Percentiles rank a stretch among this genome's conserved stretches.
Conservation (phyloP, 208 protist genomes). For the Angomonas deanei region DNA sequence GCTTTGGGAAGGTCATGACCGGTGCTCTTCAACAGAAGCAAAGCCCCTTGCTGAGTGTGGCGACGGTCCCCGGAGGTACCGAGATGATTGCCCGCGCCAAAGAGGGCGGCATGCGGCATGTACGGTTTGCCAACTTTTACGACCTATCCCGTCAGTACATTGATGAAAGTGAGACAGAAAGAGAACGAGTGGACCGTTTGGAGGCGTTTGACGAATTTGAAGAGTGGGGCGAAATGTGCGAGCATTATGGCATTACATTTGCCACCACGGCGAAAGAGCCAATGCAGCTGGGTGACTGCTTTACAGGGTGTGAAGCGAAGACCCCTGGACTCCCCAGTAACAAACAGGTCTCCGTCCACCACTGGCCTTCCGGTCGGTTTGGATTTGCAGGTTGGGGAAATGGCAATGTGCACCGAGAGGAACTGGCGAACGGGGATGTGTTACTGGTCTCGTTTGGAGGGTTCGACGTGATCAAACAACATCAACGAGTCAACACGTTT, state of each 20-base stretch:
- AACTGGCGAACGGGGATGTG: slow-evolving; percentile 17
- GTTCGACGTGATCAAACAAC: slow-evolving; percentile 43
- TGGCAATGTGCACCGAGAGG: slow-evolving; percentile 41
- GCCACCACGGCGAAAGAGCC: too few relatives aligned
- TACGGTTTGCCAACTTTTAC: slow-evolving; percentile 77
- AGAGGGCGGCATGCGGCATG: slow-evolving; percentile 41
- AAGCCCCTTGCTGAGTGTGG: slow-evolving; percentile 72
- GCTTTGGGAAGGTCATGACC: slow-evolving; percentile 81
- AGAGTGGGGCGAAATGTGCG: slow-evolving; percentile 90
- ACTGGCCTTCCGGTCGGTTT: slow-evolving; percentile 75
- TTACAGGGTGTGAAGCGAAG: too few relatives aligned
- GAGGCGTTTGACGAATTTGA: slow-evolving; percentile 87
- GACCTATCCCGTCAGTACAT: slow-evolving; percentile 55
- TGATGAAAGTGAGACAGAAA: slow-evolving; percentile 25
- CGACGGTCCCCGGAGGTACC: slow-evolving; percentile 22
- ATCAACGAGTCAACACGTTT: slow-evolving; percentile 62
- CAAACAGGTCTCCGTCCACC: slow-evolving; percentile 7
- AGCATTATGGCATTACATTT: slow-evolving; percentile 88
- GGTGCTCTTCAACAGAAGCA: slow-evolving; percentile 52
- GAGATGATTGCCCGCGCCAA: slow-evolving; percentile 51
- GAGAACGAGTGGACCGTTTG: slow-evolving; percentile 49
- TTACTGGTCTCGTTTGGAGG: slow-evolving; percentile 79
- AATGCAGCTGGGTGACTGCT: background rate
- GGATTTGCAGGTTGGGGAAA: slow-evolving; percentile 82
- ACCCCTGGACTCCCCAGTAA: too few relatives aligned